Conservation (phyloP, 2,329 filamentous ascomycete species). For the Colletotrichum sp. region DNA sequence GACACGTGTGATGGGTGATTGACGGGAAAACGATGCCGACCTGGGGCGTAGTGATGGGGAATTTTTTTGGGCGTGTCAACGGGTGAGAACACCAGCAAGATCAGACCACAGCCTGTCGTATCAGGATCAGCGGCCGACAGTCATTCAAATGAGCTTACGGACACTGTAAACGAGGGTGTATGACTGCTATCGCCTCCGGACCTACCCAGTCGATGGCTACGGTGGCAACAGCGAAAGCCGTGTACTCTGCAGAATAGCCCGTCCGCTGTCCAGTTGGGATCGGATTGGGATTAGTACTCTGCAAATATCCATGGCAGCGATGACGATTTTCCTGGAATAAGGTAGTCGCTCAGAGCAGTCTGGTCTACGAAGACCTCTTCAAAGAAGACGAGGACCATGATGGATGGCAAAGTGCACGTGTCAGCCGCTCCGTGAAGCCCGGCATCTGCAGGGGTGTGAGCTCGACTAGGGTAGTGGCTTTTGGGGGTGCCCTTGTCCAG, state of each 20-base stretch:
- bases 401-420: background rate
- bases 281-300: background rate
- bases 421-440: conserved; percentile 6
- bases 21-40: conserved; percentile 1
- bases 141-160: background rate
- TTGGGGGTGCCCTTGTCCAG: conserved; percentile 12
- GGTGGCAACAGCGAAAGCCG: background rate
- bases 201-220: background rate
- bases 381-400: background rate
- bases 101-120: background rate
- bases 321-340: background rate
- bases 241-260: background rate
- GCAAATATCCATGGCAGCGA: background rate
- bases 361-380: background rate
- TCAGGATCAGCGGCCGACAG: background rate
- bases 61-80: background rate
- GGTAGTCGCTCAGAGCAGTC: background rate
- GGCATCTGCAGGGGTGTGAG: conserved; percentile 14
- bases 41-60: background rate
- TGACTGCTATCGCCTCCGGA: background rate
- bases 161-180: background rate
- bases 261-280: background rate
- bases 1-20: background rate
- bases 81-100: background rate
- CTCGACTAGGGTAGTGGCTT: background rate